phyloP scores from a whole-genome alignment of 2,329 filamentous ascomycete genomes.

The Stemphylium beticola region DNA sequence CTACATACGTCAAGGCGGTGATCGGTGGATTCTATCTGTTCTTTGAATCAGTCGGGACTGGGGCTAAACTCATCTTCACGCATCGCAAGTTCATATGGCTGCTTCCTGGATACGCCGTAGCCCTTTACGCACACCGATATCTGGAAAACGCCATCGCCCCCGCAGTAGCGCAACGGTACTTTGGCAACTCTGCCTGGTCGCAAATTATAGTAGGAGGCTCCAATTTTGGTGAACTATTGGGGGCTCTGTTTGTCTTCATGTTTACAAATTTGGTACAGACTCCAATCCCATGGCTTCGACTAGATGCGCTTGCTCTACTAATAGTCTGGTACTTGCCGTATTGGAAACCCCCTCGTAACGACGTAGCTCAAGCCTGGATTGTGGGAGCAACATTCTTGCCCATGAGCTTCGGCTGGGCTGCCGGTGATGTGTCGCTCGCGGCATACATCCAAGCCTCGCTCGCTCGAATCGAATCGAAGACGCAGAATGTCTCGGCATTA shows the following conservation, averaged over 20 bases:
- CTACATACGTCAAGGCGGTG: slow-evolving; percentile 49
- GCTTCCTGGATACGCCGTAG: slow-evolving; percentile 57
- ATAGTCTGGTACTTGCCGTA: slow-evolving; percentile 59
- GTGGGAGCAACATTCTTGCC: slow-evolving; percentile 56
- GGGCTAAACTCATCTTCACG: slow-evolving; percentile 55
- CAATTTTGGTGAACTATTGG: slow-evolving; percentile 59
- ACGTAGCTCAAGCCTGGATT: slow-evolving; percentile 56
- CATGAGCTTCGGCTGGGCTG: slow-evolving; percentile 57
- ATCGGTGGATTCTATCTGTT: slow-evolving; percentile 53
- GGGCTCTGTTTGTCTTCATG: slow-evolving; percentile 57
- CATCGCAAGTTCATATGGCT: slow-evolving; percentile 59
- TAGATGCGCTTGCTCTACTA: slow-evolving; percentile 55
- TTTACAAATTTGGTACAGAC: slow-evolving; percentile 58
- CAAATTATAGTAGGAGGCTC: slow-evolving; percentile 60
- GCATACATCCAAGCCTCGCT: slow-evolving; percentile 60
- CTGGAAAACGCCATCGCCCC: slow-evolving; percentile 59
- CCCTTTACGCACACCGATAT: slow-evolving; percentile 59
- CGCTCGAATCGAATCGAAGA: slow-evolving; percentile 53
- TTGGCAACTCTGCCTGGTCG: slow-evolving; percentile 57
- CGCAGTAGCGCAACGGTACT: slow-evolving; percentile 55
- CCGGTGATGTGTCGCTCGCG: slow-evolving; percentile 58
- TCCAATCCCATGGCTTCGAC: slow-evolving; percentile 59
- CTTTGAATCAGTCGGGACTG: slow-evolving; percentile 55
- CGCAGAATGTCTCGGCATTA: slow-evolving; percentile 56
- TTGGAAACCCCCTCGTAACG: slow-evolving; percentile 51